Conservation (phyloP, 148 eudicot species). For the Diospyros lotus region DNA sequence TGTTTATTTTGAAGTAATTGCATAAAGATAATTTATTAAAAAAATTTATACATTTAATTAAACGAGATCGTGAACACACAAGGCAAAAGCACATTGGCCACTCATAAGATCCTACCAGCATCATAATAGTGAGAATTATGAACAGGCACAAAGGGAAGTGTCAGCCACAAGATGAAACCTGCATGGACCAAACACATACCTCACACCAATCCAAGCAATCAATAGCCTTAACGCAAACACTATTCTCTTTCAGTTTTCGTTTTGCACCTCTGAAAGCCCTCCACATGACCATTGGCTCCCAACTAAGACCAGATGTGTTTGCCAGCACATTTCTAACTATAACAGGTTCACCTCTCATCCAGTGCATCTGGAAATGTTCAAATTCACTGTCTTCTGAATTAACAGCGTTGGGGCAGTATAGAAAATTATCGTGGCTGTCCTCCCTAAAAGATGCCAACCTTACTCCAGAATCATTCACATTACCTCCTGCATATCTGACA, state of each 20-base stretch:
- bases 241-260: constrained; percentile 25
- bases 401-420: constrained; percentile 39
- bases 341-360: constrained; percentile 51
- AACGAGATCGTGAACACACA: too few species aligned
- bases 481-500: constrained; percentile 8
- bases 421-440: constrained; percentile 31
- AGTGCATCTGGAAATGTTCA: constrained; percentile 53
- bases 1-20: too few species aligned
- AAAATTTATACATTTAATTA: too few species aligned
- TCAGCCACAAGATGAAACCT: too few species aligned
- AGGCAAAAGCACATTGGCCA: too few species aligned
- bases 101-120: too few species aligned
- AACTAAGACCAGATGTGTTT: constrained; percentile 49
- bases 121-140: too few species aligned
- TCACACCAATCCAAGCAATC: constrained; percentile 60
- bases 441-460: constrained; percentile 46
- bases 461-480: constrained; percentile 22
- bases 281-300: constrained; percentile 77
- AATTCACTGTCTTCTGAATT: constrained; percentile 29
- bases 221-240: constrained; percentile 37
- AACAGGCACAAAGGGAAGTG: too few species aligned
- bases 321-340: constrained; percentile 49
- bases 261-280: constrained; percentile 51
- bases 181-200: constrained; percentile 8
- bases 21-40: too few species aligned